Evolutionary conservation across 768 basidiomycete genomes (phyloP).

Genomic region (Trametes sanguinea): DNA sequence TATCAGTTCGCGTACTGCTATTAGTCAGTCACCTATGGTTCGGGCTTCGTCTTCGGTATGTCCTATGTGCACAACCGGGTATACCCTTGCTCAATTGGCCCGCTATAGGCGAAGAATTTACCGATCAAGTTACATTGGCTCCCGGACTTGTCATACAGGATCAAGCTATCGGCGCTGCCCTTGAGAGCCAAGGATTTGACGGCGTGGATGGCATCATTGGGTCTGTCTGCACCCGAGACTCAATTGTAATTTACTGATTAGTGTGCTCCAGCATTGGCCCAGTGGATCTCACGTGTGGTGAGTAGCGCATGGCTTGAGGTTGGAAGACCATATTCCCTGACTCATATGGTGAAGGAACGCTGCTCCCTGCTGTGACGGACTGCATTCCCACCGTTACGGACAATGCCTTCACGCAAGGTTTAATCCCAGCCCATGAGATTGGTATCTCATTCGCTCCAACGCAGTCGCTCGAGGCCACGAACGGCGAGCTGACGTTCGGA

Average conservation of each 20-base stretch:
- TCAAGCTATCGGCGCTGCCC: constrained; percentile 43
- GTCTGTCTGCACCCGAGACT: constrained; percentile 11
- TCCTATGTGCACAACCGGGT: neutral
- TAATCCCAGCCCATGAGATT: constrained; percentile 28
- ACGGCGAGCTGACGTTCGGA: constrained; percentile 39
- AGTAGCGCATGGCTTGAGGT: neutral
- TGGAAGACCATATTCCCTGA: neutral
- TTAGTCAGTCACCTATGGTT: constrained; percentile 53
- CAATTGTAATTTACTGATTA: neutral
- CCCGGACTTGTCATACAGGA: constrained; percentile 27
- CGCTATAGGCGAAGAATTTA: constrained; percentile 25
- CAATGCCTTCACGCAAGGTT: constrained; percentile 33
- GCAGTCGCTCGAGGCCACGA: constrained; percentile 10
- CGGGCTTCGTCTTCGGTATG: constrained; percentile 48
- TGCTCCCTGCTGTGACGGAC: constrained; percentile 12
- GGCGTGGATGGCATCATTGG: constrained; percentile 45
- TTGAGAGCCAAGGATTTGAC: constrained; percentile 27
- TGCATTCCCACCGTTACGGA: constrained; percentile 38
- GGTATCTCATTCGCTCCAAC: constrained; percentile 34
- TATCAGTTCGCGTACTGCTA: too few species aligned
- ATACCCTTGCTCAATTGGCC: too few species aligned
- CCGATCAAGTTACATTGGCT: constrained; percentile 46
- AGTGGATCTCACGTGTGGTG: constrained; percentile 47
- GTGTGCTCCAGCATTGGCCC: constrained; percentile 57
- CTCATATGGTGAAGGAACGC: constrained; percentile 31